Base-by-base conservation (phyloP, 1,139 yeast genomes). In the Hansenula anomala region DNA sequence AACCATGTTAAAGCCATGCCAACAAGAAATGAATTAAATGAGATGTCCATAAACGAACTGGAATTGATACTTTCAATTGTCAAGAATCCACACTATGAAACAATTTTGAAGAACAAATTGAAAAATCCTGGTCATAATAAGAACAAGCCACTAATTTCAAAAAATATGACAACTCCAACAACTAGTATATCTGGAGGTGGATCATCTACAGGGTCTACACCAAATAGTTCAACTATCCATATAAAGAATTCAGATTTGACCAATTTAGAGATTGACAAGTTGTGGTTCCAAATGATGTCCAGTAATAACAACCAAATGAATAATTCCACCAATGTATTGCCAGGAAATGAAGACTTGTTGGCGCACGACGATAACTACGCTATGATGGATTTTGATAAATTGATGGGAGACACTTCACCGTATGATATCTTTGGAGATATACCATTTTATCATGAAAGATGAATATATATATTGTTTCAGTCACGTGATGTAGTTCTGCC, bases 261-360 rank as follows among this genome's bases (percentile, higher is more conserved):
- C 3, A 42, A 41, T 25, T 13, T 25, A 9, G 55, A 52, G 30
- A 44, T 50, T 36, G 57, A 52, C 30, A 36, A 41, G 14, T 31
- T 48, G 6, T 52, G 57, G 57, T 40, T 49, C 36, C 46, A 51
- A 25, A 44, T 46, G 52, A 42, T 52, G 45, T 46, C 47, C 2
- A 30, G 17, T 4, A 36, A 34, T 23, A 5, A 23, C 25, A 23
- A 23, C 11, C 11, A 10, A n/a, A n/a, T n/a, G n/a, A n/a, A n/a
- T n/a, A n/a, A n/a, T n/a, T 10, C 25, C 7, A 23, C 5, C 11
- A 23, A 23, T 23, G 13, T 23, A 8, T 5, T 10, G 4, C 25
- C 25, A 30, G 32, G 25, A 14, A 19, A 12, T 5, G 23, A 20
- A n/a, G 25, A 27, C 6, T 10, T 10, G 13, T 15, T 27, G 18